These are phyloP conservation scores for Tausonia pullulans DNA, from an alignment of 1,284 basidiomycete species.

Conservation along the genomic window DNA sequence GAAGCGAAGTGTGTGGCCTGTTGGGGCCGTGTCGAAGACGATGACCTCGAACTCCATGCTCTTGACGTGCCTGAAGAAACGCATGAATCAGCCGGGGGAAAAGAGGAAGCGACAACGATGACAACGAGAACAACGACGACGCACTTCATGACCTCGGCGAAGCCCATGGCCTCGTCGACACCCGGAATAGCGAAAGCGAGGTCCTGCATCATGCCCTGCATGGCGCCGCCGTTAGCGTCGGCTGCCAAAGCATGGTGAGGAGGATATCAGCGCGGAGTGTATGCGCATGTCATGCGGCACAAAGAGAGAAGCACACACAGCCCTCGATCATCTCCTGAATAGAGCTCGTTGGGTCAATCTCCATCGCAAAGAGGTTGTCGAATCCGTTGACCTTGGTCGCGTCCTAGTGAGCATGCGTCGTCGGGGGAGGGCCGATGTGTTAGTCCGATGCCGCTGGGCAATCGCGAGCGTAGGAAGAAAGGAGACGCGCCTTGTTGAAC, in stretches of 20 bases:
- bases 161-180: constrained; percentile 99
- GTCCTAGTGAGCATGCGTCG: constrained; percentile 39
- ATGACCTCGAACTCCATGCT: constrained; percentile 99
- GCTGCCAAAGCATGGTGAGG: constrained; percentile 39
- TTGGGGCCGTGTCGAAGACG: constrained; percentile 97
- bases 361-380: constrained; percentile 94
- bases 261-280: background rate
- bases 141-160: constrained; percentile 99
- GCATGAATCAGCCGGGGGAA: background rate
- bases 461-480: background rate
- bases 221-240: constrained; percentile 69
- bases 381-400: constrained; percentile 99
- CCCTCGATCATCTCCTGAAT: constrained; percentile 99
- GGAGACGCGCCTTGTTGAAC: constrained; percentile 59
- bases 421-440: background rate
- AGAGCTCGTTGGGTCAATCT: constrained; percentile 94
- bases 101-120: background rate
- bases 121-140: constrained; percentile 23
- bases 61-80: constrained; percentile 72
- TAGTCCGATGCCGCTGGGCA: too few relatives aligned
- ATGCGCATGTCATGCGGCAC: background rate
- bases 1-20: constrained; percentile 95
- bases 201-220: constrained; percentile 99
- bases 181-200: constrained; percentile 97
- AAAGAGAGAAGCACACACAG: constrained; percentile 44